A percentile compares a stretch with the other conserved stretches of the same genome.
phyloP scores from a whole-genome alignment of 2,329 filamentous ascomycete genomes.

The Nemania sp. region DNA sequence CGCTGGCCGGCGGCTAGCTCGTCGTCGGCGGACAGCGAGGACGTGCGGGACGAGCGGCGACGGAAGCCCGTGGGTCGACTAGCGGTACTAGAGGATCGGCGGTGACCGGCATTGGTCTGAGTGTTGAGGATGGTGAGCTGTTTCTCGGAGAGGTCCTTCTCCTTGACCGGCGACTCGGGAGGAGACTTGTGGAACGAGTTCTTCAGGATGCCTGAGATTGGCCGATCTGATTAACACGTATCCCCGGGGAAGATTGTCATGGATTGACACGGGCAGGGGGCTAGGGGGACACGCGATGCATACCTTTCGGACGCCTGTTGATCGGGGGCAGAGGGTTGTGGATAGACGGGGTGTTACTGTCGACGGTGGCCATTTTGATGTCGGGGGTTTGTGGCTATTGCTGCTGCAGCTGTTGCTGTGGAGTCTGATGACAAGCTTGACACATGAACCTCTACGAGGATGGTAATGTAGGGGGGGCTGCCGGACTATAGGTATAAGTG shows the following conservation, averaged over 20 bases:
- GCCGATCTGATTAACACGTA: background rate
- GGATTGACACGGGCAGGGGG: background rate
- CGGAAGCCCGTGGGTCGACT: conserved; percentile 68
- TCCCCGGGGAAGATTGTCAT: background rate
- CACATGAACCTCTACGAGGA: no score
- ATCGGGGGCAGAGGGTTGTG: conserved; percentile 31
- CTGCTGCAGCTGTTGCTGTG: no score
- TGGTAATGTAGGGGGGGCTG: no score
- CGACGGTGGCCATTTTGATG: conserved; percentile 38
- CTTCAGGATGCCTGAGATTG: conserved; percentile 80
- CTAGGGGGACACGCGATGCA: background rate
- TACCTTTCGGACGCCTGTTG: conserved; percentile 41
- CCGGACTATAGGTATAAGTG: no score
- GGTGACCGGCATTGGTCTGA: conserved; percentile 87
- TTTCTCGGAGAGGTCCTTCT: conserved; percentile 69
- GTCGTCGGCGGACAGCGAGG: conserved; percentile 50
- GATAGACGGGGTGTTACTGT: conserved; percentile 35
- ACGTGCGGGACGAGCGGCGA: conserved; percentile 65
- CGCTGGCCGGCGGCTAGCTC: conserved; percentile 68
- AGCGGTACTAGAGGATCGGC: conserved; percentile 77
- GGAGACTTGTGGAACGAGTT: conserved; percentile 74
- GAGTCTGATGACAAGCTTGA: no score
- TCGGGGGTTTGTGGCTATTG: background rate
- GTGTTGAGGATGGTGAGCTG: conserved; percentile 95
- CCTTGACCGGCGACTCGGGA: conserved; percentile 54